These are phyloP conservation scores for Penicillium canescens DNA, from an alignment of 495 filamentous ascomycete species.

Conservation along the genomic window DNA sequence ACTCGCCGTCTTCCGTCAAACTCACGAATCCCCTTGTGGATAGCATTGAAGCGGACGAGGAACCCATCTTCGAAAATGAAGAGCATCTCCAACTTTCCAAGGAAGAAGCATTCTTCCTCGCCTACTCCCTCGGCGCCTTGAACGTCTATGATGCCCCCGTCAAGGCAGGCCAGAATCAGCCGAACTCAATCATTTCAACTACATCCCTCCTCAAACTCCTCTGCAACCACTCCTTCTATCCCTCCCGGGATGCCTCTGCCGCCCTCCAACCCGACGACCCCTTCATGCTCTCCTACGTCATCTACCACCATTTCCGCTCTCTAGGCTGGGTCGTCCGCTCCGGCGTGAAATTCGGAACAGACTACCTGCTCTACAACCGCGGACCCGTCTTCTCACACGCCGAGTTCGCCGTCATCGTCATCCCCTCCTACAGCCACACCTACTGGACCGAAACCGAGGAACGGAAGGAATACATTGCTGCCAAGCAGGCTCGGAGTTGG, in stretches of 20 bases:
- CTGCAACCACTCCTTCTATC: constrained; percentile 68
- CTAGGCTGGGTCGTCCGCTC: constrained; percentile 94
- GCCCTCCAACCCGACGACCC: constrained; percentile 67
- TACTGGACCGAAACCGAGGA: constrained; percentile 66
- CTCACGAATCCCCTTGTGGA: constrained; percentile 13
- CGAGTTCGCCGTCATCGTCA: constrained; percentile 81
- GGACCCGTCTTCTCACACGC: constrained; percentile 93
- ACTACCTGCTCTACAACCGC: constrained; percentile 92
- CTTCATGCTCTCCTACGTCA: constrained; percentile 82
- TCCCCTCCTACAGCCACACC: constrained; percentile 76
- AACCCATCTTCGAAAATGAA: constrained; percentile 58
- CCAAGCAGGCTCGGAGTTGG: constrained; percentile 64
- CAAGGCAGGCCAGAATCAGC: constrained; percentile 32
- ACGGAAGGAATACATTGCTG: constrained; percentile 43
- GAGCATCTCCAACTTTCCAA: constrained; percentile 89
- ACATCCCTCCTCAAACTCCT: constrained; percentile 61
- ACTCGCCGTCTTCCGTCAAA: constrained; percentile 39
- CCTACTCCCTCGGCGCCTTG: constrained; percentile 79
- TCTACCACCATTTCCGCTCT: constrained; percentile 95
- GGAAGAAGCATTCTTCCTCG: constrained; percentile 92
- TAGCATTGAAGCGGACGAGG: constrained; percentile 30
- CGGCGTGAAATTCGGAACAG: constrained; percentile 92
- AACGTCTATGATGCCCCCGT: constrained; percentile 51
- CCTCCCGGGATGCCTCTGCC: constrained; percentile 42
- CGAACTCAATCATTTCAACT: constrained; percentile 33